Conservation (phyloP, 768 basidiomycete genomes). For the Pisolithus orientalis region DNA sequence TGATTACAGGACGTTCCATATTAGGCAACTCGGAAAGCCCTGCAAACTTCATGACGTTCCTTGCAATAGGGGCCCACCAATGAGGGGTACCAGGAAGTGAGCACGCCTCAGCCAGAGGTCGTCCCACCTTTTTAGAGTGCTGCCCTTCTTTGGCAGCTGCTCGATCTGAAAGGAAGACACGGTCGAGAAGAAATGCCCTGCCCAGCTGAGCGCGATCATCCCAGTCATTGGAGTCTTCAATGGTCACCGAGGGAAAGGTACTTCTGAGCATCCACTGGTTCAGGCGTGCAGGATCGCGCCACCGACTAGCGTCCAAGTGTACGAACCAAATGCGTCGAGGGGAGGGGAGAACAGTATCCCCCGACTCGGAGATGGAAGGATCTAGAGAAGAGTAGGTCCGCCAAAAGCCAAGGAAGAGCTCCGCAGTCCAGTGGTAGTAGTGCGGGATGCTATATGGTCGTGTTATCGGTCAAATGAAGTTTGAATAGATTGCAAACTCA, state of each 20-base stretch:
- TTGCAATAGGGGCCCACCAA: conserved; percentile 82
- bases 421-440: conserved; percentile 92
- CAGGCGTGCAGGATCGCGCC: conserved; percentile 90
- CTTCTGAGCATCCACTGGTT: conserved; percentile 81
- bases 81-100: conserved; percentile 63
- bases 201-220: conserved; percentile 67
- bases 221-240: conserved; percentile 85
- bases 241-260: conserved; percentile 71
- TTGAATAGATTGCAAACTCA: too few species aligned
- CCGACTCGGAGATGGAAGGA: conserved; percentile 54
- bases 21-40: conserved; percentile 46
- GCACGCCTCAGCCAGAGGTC: conserved; percentile 73
- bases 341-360: conserved; percentile 66
- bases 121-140: conserved; percentile 62
- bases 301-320: conserved; percentile 66
- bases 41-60: conserved; percentile 66
- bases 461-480: background rate
- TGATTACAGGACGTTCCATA: conserved; percentile 65
- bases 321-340: conserved; percentile 73
- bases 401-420: conserved; percentile 91
- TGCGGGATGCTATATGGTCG: conserved; percentile 60
- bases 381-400: conserved; percentile 83
- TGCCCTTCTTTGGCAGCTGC: conserved; percentile 73
- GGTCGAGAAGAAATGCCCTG: conserved; percentile 72
- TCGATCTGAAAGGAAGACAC: conserved; percentile 81